Conservation (phyloP, 2,329 filamentous ascomycete genomes). For the Penicillium sumatraense region DNA sequence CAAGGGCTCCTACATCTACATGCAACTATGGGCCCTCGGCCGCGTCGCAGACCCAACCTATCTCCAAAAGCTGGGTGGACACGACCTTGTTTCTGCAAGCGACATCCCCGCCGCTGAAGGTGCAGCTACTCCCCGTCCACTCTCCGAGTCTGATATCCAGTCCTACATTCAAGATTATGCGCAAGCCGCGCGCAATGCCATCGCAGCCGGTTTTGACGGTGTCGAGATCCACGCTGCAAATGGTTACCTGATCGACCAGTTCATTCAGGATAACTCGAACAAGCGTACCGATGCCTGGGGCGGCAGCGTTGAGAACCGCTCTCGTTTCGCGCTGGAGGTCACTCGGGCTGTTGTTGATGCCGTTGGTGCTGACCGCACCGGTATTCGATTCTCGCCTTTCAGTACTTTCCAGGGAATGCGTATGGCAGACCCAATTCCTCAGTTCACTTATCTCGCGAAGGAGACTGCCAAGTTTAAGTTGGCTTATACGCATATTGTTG, state of each 20-base stretch:
- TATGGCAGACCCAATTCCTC: slow-evolving; percentile 65
- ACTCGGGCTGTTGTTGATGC: slow-evolving; percentile 48
- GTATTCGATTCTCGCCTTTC: slow-evolving; percentile 54
- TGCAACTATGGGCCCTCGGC: slow-evolving; percentile 67
- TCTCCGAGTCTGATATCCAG: slow-evolving; percentile 50
- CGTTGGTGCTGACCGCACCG: slow-evolving; percentile 51
- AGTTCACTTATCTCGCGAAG: slow-evolving; percentile 63
- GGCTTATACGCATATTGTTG: slow-evolving; percentile 66
- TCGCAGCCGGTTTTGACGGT: slow-evolving; percentile 60
- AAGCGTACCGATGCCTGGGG: slow-evolving; percentile 56
- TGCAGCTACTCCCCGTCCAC: slow-evolving; percentile 34
- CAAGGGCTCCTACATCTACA: slow-evolving; percentile 64
- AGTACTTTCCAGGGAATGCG: slow-evolving; percentile 53
- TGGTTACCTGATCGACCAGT: slow-evolving; percentile 59
- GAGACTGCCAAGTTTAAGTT: slow-evolving; percentile 58
- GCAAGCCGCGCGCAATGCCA: slow-evolving; percentile 54
- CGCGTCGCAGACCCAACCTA: slow-evolving; percentile 53
- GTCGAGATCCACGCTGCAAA: slow-evolving; percentile 57
- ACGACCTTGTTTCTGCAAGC: slow-evolving; percentile 29
- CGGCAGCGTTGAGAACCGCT: slow-evolving; percentile 55
- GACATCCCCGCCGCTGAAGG: slow-evolving; percentile 22
- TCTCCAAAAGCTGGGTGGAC: slow-evolving; percentile 17
- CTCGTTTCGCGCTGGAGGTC: slow-evolving; percentile 60
- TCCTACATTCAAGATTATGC: slow-evolving; percentile 48
- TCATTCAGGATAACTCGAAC: slow-evolving; percentile 54